Evolutionary conservation across 192 early-diverging fungal genomes (phyloP), one percentile per base, ranked within the genome.

Genomic region (Podila horticola): DNA sequence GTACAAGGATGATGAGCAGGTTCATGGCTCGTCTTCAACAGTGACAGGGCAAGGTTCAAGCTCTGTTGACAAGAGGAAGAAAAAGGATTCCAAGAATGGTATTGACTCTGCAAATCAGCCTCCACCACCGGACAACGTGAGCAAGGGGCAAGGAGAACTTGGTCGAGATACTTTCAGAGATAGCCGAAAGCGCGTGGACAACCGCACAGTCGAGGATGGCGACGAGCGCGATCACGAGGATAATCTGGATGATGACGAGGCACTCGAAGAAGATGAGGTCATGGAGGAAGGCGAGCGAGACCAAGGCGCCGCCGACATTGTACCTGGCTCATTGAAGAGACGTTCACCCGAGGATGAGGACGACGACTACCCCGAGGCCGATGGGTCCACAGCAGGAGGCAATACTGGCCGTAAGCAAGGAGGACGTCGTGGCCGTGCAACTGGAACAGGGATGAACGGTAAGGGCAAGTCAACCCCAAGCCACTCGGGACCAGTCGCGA

Each of bases 261-360:
- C 52, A 9, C n/a, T 26, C 8, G 52, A 55, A 24, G 73, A 83
- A 28, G 66, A 83, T 55, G 74, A 83, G 55, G 68, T 59, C 24
- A 19, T 75, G 63, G 67, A 71, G 10, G 74, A 74, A 31, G 64
- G 68, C 20, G 70, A 67, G 22, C 2, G 60, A 20, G 49, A 52
- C 2, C 26, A 26, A 9, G n/a, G 24, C 0, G 24, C 38, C 49
- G 63, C 31, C 13, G 64, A 79, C 31, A 20, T 28, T 45, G 67
- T 19, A 5, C 34, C 36, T 45, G 60, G 61, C 0, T 26, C 36
- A 4, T 30, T 49, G 13, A 79, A 71, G 45, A 36, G 69, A 48
- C 75, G 69, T 17, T 71, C 69, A 19, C 64, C 69, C 1, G 69
- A 62, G 19, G 75, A 67, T 41, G 79, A 82, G 58, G 79, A 82